Evolutionary conservation across 108 stramenopile species (phyloP), one percentile per base, ranked within the genome.

Genomic region (Asterionellopsis glacialis): DNA sequence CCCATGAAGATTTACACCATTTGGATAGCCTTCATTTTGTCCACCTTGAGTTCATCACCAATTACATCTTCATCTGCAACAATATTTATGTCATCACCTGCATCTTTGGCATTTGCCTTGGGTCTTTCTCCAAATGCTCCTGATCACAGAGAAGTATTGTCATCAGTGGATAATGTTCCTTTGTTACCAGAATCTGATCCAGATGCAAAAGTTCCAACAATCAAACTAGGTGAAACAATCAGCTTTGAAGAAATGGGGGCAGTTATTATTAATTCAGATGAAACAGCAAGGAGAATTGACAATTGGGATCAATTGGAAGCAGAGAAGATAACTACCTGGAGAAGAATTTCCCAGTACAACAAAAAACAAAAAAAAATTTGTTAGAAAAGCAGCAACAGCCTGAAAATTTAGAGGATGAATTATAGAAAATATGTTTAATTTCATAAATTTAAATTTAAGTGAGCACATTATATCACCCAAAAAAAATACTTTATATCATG

Each of bases 211-310:
- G 64, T 90, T 44, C 88, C 86, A 5, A 63, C 55, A 40, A 77
- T 88, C 43, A 58, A 71, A 51, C 70, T 93, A 16, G 91, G 91
- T 9, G 88, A 90, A 50, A 76, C 80, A 41, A 88, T 93, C 10
- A 44, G 61, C 41, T 84, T 93, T 55, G 92, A 87, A 62, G 72
- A 80, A 63, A 76, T 84, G 74, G 92, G 92, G 16, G 88, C 92
- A 6, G 80, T 93, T 41, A 93, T 93, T 58, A 76, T 93, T 24
- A 93, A 93, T 72, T 51, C 77, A 12, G 92, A 93, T 59, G 88
- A 88, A 2, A 65, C 85, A 14, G 87, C 87, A 3, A 67, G 86
- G 41, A 56, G 80, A 39, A 93, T 93, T 54, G 83, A 69, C 26
- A 93, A 93, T 63, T 93, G 92, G 92, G 86, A 88, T 64, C 51